phyloP scores from a whole-genome alignment of 1,284 basidiomycete species.

The Porodaedalea pini region DNA sequence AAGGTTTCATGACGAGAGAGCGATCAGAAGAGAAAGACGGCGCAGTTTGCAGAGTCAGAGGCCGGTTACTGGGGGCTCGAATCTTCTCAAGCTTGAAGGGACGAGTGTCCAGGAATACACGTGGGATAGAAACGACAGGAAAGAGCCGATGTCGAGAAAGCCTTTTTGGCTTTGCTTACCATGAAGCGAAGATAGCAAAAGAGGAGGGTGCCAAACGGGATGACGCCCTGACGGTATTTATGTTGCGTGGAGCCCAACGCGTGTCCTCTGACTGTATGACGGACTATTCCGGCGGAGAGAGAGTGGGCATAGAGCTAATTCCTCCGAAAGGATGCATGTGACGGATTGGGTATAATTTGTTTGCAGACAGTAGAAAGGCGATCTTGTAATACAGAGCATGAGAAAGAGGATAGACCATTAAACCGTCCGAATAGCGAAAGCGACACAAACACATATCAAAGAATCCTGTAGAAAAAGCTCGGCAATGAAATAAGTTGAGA shows the following conservation, averaged over 20 bases:
- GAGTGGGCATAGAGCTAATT: not conserved
- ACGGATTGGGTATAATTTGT: not conserved
- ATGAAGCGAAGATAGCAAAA: constrained; percentile 9
- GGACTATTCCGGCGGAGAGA: not conserved
- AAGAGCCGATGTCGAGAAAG: constrained; percentile 10
- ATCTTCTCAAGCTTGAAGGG: not conserved
- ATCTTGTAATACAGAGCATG: constrained; percentile 14
- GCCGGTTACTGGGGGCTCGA: constrained; percentile 8
- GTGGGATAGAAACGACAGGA: constrained; percentile 6
- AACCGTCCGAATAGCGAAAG: constrained; percentile 59
- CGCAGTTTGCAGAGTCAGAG: constrained; percentile 6
- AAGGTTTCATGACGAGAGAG: constrained; percentile 3
- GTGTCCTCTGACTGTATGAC: not conserved
- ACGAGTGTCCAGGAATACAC: not conserved
- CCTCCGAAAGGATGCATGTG: not conserved
- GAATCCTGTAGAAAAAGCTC: constrained; percentile 48
- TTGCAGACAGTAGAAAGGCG: not conserved
- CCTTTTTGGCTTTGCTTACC: constrained; percentile 18
- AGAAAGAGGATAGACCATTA: constrained; percentile 23
- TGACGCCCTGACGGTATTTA: not conserved
- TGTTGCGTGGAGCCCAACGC: not conserved
- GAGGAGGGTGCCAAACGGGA: not conserved
- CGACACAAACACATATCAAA: constrained; percentile 72
- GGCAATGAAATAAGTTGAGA: constrained; percentile 16
- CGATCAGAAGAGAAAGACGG: constrained; percentile 4